A percentile compares a stretch with the other conserved stretches of the same genome.
These are phyloP conservation scores for Hyaloscypha variabilis DNA, from an alignment of 495 filamentous ascomycete species.

Conservation along the genomic window DNA sequence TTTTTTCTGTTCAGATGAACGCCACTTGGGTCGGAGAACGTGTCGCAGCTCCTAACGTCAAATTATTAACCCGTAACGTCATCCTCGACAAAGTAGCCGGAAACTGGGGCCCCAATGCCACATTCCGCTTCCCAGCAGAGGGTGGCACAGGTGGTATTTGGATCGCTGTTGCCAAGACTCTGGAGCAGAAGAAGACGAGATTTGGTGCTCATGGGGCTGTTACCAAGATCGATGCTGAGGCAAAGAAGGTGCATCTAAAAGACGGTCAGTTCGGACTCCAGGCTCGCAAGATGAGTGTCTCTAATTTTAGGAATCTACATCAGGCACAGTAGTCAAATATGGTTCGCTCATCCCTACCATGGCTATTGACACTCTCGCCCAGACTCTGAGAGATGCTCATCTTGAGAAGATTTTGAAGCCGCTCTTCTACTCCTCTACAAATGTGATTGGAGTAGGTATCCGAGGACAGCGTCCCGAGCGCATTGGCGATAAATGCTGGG, in stretches of 20 bases:
- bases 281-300: too few relatives aligned
- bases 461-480: conserved; percentile 90
- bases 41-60: conserved; percentile 95
- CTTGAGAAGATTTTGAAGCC: conserved; percentile 82
- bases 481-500: conserved; percentile 99
- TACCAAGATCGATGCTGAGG: conserved; percentile 78
- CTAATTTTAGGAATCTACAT: too few relatives aligned
- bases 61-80: conserved; percentile 94
- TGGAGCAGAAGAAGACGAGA: conserved; percentile 87
- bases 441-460: conserved; percentile 95
- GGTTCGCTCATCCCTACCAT: conserved; percentile 93
- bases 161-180: conserved; percentile 94
- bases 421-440: conserved; percentile 95
- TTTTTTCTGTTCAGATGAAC: conserved; percentile 77
- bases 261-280: conserved; percentile 90
- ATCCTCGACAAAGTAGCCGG: conserved; percentile 95
- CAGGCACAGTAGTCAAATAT: too few relatives aligned
- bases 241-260: conserved; percentile 78
- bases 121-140: conserved; percentile 95
- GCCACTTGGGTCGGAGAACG: conserved; percentile 98
- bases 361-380: conserved; percentile 87
- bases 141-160: conserved; percentile 98
- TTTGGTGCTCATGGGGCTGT: conserved; percentile 88
- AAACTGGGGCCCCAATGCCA: conserved; percentile 97
- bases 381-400: conserved; percentile 85